Evolutionary conservation across 2,329 filamentous ascomycete genomes (phyloP), one percentile per base, ranked within the genome.

Genomic region (Cladosporium sp.): DNA sequence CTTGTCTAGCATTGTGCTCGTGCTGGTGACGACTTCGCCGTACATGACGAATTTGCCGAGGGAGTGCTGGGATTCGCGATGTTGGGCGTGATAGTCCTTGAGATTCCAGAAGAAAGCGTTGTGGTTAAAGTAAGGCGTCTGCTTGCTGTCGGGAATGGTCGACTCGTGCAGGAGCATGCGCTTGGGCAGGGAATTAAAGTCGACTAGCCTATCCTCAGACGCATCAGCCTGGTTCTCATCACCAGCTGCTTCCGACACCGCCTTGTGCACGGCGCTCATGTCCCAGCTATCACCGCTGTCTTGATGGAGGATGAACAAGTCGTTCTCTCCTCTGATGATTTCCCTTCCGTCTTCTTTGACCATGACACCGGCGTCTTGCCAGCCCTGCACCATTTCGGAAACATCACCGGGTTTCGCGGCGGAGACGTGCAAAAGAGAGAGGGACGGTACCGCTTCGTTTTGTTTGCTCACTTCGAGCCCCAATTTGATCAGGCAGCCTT

Each of bases 1-100:
- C 85, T 93, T 95, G 62, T 97, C 93, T 6, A 96, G 77, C 4
- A 97, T 75, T 0, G 91, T 95, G 69, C 92, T 95, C 22, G 93
- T 98, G 66, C 89, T 95, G 2, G 92, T 96, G 13, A 96, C 78
- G 6, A 95, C 89, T 66, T 96, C 89, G 47, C 86, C 91, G 62
- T 97, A 97, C 56, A 97, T 74, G 3, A 98, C 69, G 43, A 79
- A 73, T 43, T 83, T 79, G 4, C 93, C 93, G 75, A 94, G 97
- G 19, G 79, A 71, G 3, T 66, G 67, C 6, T 79, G 72, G 0
- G 82, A 77, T 39, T 80, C 77, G 27, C 70, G 68, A 33, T 59
- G 52, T 35, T 50, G 53, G 15, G 1, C 78, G 75, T 86, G 82
- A 63, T 90, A 94, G 20, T 80, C 72, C 19, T 73, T 70, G 8